phyloP scores from a whole-genome alignment of 805 yeast genomes.

The Kregervanrija pseudodelftensis region DNA sequence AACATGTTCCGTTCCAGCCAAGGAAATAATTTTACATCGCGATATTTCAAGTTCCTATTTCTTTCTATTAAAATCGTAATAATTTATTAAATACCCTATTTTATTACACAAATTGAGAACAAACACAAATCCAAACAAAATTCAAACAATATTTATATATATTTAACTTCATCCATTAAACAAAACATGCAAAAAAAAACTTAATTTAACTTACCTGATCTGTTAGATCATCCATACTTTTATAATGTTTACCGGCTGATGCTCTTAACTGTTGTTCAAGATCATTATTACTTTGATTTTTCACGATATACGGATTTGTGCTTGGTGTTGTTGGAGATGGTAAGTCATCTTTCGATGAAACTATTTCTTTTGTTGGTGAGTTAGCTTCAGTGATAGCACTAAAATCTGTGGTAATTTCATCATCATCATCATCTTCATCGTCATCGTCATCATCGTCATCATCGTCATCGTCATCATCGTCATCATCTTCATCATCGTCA shows the following conservation, averaged over 20 bases:
- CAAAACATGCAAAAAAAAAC: no score
- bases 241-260: background rate
- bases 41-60: no score
- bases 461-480: background rate
- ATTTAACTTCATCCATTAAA: no score
- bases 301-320: conserved; percentile 9
- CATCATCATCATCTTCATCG: conserved; percentile 1
- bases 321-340: conserved; percentile 12
- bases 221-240: conserved; percentile 12
- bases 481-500: conserved; percentile 2
- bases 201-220: no score
- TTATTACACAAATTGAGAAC: background rate
- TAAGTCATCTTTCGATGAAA: conserved; percentile 5
- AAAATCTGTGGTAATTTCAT: background rate
- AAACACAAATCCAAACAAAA: no score
- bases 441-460: background rate
- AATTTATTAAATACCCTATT: conserved; percentile 3
- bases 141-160: background rate
- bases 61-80: no score
- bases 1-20: background rate
- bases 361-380: conserved; percentile 1
- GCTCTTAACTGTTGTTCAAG: conserved; percentile 1
- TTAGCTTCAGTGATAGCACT: no score
- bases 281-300: conserved; percentile 8
- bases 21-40: no score